Evolutionary conservation across 805 yeast genomes (phyloP), one percentile per base, ranked within the genome.

Genomic region (Saccharomycopsis selenospora): DNA sequence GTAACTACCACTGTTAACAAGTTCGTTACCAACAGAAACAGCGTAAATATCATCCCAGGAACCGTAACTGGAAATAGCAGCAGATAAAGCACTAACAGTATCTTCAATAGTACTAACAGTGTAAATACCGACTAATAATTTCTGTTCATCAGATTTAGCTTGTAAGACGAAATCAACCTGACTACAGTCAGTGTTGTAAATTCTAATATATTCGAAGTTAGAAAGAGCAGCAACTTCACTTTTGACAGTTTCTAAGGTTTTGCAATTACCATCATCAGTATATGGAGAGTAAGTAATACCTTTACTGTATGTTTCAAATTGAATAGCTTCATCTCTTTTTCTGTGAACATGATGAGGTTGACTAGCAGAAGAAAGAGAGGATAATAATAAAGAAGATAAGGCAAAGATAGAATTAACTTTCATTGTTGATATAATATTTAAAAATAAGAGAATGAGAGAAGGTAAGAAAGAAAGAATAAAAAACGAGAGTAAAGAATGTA

Each of bases 241-340:
- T 27, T 70, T 63, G 46, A 79, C 73, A 33, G 69, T 65, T 46
- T 60, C 59, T 1, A 74, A 59, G 36, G 72, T 61, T 63, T 80
- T 80, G 65, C 86, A 80, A 24, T 68, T 59, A 50, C 82, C 80
- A 46, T 66, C 60, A 55, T 70, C 66, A 38, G 76, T 64, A 68
- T 80, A 80, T 43, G 85, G 85, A n/a, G 85, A 73, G 64, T 80
- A 80, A 29, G 83, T 73, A 59, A 80, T 75, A 62, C 85, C 86
- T 57, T 75, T 77, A 23, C 47, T 30, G 25, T 10, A 57, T 11
- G 33, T 10, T 6, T 20, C 17, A 6, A 33, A 14, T 14, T 33
- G 38, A 14, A 33, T 20, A 7, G 38, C 38, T 14, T 17, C 4
- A 10, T 33, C 38, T 33, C 38, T 33, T 14, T 33, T 33, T 33